These are phyloP conservation scores for Podaxis sp. DNA, from an alignment of 768 basidiomycete genomes.

Conservation along the genomic window DNA sequence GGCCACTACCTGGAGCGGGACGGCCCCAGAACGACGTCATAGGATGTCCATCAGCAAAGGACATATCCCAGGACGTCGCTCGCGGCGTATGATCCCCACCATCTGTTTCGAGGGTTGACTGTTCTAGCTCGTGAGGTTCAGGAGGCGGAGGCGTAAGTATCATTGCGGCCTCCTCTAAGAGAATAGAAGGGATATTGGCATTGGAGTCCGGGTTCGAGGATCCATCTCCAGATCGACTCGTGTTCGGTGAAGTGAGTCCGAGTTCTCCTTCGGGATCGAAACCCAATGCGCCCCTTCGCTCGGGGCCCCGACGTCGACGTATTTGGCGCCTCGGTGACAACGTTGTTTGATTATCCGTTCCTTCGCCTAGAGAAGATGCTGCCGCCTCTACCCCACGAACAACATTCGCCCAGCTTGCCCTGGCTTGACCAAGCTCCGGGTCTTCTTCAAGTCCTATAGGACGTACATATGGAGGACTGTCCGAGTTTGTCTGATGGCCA, in stretches of 20 bases:
- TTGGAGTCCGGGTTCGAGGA: not conserved
- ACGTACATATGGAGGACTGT: not conserved
- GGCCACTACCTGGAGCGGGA: not conserved
- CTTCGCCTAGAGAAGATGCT: not conserved
- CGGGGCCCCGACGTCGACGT: not conserved
- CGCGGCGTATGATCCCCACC: slow-evolving; percentile 2
- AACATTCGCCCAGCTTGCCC: slow-evolving; percentile 10
- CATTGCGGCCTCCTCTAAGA: not conserved
- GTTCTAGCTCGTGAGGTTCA: not conserved
- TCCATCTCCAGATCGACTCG: not conserved
- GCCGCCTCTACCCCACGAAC: slow-evolving; percentile 6
- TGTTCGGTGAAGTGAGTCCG: not conserved
- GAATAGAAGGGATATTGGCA: not conserved
- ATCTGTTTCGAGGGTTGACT: not conserved
- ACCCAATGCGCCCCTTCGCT: slow-evolving; percentile 4
- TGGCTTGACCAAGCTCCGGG: slow-evolving; percentile 2
- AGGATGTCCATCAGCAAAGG: not conserved
- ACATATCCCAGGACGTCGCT: not conserved
- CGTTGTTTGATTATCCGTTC: not conserved
- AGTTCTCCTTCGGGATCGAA: slow-evolving; percentile 3
- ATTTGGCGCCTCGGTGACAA: not conserved
- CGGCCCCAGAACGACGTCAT: slow-evolving; percentile 7
- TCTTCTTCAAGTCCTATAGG: not conserved
- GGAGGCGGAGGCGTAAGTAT: slow-evolving; percentile 4
- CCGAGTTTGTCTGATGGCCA: not conserved